These are phyloP conservation scores for Vitis hybrid DNA, from an alignment of 177 flowering plant species.

Conservation along the genomic window DNA sequence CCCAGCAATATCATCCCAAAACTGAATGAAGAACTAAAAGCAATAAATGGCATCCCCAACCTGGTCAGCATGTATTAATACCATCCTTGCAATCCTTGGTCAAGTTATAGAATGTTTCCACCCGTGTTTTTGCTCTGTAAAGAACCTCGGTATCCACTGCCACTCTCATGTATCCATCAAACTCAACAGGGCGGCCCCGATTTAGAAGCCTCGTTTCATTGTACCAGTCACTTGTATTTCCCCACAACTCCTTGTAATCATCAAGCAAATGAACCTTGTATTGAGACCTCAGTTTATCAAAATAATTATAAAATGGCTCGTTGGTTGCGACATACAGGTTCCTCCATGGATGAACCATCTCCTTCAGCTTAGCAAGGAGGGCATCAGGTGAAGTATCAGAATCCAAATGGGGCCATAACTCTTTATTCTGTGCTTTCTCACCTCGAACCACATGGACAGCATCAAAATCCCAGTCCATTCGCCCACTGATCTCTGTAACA, in stretches of 20 bases:
- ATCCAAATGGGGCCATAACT: slow-evolving; percentile 89
- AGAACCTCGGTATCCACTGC: slow-evolving; percentile 93
- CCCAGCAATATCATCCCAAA: slow-evolving; percentile 10
- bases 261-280: slow-evolving; percentile 86
- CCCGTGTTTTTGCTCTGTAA: slow-evolving; percentile 75
- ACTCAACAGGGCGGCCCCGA: slow-evolving; percentile 69
- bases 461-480: slow-evolving; percentile 98
- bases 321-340: slow-evolving; percentile 87
- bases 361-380: slow-evolving; percentile 56
- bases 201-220: slow-evolving; percentile 73
- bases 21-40: slow-evolving; percentile 12
- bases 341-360: slow-evolving; percentile 59
- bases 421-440: slow-evolving; percentile 83
- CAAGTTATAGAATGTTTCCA: slow-evolving; percentile 88
- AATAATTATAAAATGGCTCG: slow-evolving; percentile 82
- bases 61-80: slow-evolving; percentile 76
- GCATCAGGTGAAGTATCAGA: slow-evolving; percentile 82
- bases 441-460: slow-evolving; percentile 96
- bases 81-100: slow-evolving; percentile 98
- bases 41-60: slow-evolving; percentile 11
- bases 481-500: slow-evolving; percentile 82
- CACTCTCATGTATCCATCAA: slow-evolving; percentile 97
- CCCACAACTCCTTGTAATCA: slow-evolving; percentile 86
- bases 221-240: slow-evolving; percentile 85
- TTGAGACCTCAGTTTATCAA: slow-evolving; percentile 80